These are phyloP conservation scores for Dactylellina leptospora DNA, from an alignment of 2,329 filamentous ascomycete genomes.

Conservation along the genomic window DNA sequence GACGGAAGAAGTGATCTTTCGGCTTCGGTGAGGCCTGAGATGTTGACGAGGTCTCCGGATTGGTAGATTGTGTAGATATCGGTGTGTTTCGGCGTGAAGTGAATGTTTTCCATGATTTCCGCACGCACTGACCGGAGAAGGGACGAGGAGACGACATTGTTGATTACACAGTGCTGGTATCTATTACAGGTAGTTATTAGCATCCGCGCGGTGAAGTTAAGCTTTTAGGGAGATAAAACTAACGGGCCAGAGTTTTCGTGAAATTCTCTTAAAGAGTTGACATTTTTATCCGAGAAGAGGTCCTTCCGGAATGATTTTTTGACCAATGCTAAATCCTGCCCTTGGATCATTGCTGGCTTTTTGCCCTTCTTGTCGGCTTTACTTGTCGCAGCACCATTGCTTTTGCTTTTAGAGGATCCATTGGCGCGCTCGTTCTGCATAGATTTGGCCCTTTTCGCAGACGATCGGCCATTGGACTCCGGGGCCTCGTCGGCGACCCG, in stretches of 20 bases:
- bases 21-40: slow-evolving; percentile 88
- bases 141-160: slow-evolving; percentile 77
- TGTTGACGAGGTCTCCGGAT: slow-evolving; percentile 94
- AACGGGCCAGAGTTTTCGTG: slow-evolving; percentile 71
- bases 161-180: slow-evolving; percentile 94
- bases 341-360: slow-evolving; percentile 44
- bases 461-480: slow-evolving; percentile 48
- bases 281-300: slow-evolving; percentile 70
- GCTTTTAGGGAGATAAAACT: slow-evolving; percentile 19
- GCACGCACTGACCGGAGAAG: slow-evolving; percentile 85
- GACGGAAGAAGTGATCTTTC: slow-evolving; percentile 87
- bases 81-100: slow-evolving; percentile 97
- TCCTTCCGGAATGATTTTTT: slow-evolving; percentile 68
- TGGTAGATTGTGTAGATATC: slow-evolving; percentile 99
- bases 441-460: slow-evolving; percentile 43
- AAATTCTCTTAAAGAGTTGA: slow-evolving; percentile 69
- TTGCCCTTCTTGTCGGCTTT: slow-evolving; percentile 42
- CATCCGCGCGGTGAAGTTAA: background rate
- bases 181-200: slow-evolving; percentile 59
- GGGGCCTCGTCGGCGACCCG: slow-evolving; percentile 47
- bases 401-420: slow-evolving; percentile 14
- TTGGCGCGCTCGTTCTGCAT: slow-evolving; percentile 30
- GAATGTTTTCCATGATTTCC: slow-evolving; percentile 89
- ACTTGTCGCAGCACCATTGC: slow-evolving; percentile 10
- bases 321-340: slow-evolving; percentile 39